These are phyloP conservation scores for Sugiyamaella floridensis DNA, from an alignment of 805 yeast species.

Conservation along the genomic window DNA sequence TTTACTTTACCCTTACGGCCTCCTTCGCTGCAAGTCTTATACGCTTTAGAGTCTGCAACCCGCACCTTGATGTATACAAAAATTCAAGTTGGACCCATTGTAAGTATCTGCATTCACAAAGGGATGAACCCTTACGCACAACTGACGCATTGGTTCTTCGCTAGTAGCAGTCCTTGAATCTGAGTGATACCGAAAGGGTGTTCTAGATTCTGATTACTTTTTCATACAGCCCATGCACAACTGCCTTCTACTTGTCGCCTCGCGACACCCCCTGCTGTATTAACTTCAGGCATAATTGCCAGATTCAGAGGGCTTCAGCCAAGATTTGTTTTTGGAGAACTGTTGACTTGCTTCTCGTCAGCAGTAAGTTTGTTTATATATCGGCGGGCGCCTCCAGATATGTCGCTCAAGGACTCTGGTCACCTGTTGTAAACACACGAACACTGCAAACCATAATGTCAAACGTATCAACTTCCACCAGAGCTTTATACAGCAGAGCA, in stretches of 20 bases:
- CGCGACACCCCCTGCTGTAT: neutral
- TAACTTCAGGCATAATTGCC: neutral
- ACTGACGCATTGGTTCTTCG: neutral
- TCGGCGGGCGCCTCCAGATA: neutral
- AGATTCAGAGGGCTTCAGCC: neutral
- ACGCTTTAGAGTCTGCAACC: neutral
- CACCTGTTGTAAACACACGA: neutral
- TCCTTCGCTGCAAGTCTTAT: neutral
- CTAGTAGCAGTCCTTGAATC: neutral
- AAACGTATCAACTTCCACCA: neutral
- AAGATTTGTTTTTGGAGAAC: neutral
- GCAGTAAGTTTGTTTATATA: neutral
- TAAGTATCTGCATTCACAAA: neutral
- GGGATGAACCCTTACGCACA: neutral
- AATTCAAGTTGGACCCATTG: neutral
- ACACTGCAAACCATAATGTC: neutral
- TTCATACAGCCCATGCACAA: neutral
- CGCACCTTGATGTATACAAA: neutral
- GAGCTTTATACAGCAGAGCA: neutral
- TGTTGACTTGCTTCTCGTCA: neutral
- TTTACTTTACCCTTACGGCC: neutral
- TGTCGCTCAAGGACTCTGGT: neutral
- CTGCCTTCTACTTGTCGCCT: neutral
- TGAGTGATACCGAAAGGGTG: neutral
- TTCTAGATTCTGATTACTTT: neutral